Evolutionary conservation across 2,329 filamentous ascomycete species (phyloP).

Genomic region (Neophaeococcomyces mojaviensis): DNA sequence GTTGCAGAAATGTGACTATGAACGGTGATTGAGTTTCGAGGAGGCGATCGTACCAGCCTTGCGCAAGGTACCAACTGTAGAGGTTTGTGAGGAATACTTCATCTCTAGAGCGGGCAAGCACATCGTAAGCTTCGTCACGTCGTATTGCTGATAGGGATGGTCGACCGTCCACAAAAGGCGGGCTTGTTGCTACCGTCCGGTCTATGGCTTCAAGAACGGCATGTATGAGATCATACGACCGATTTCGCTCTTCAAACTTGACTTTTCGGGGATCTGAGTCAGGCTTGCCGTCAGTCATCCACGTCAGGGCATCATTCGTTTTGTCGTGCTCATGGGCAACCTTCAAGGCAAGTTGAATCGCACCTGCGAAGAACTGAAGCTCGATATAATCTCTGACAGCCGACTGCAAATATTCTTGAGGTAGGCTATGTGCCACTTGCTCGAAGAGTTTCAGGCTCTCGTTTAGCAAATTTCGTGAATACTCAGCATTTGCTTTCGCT

Average conservation of each 20-base stretch:
- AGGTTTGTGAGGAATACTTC: conserved; percentile 92
- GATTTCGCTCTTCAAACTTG: conserved; percentile 63
- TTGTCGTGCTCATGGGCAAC: conserved; percentile 81
- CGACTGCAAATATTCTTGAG: conserved; percentile 68
- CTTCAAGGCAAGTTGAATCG: conserved; percentile 75
- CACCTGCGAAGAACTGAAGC: conserved; percentile 86
- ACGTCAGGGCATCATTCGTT: conserved; percentile 74
- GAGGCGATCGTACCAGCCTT: conserved; percentile 77
- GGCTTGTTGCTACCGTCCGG: conserved; percentile 57
- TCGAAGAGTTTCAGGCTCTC: conserved; percentile 85
- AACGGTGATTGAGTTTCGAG: conserved; percentile 68
- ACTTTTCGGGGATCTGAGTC: conserved; percentile 60
- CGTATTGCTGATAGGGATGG: conserved; percentile 69
- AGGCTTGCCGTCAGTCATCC: conserved; percentile 78
- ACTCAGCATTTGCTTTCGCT: conserved; percentile 64
- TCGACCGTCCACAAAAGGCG: conserved; percentile 69
- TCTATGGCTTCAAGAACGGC: conserved; percentile 74
- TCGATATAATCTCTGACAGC: conserved; percentile 72
- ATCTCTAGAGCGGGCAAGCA: conserved; percentile 80
- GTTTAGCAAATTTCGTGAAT: conserved; percentile 70
- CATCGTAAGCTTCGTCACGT: conserved; percentile 77
- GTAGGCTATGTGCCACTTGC: conserved; percentile 76
- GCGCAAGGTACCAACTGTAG: conserved; percentile 94
- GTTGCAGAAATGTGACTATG: conserved; percentile 76
- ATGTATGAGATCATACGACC: conserved; percentile 83